Percentiles rank a stretch among this genome's conserved stretches.
Evolutionary conservation across 495 filamentous ascomycete species (phyloP).

Genomic region (Bacidia rubella): DNA sequence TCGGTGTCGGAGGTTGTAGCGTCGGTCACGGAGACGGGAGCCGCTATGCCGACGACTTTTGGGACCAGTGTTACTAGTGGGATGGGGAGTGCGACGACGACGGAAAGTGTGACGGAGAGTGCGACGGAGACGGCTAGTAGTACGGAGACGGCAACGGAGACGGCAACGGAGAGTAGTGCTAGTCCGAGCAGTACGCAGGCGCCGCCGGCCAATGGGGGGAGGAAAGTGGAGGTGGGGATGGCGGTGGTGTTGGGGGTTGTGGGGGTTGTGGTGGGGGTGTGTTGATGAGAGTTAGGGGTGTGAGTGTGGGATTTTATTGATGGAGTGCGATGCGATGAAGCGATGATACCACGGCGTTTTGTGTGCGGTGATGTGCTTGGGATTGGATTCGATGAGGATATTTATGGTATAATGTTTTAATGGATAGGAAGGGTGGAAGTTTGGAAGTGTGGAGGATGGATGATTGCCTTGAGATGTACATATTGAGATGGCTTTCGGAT

Average conservation of each 20-base stretch:
- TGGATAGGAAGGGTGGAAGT: not conserved
- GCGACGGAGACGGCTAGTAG: constrained; percentile 4
- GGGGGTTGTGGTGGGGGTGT: not conserved
- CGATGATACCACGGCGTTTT: not conserved
- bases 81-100: not conserved
- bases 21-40: not conserved
- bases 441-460: no score
- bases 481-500: no score
- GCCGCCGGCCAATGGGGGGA: not conserved
- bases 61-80: not conserved
- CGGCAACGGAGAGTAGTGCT: not conserved
- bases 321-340: not conserved
- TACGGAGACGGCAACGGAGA: constrained; percentile 1
- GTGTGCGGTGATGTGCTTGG: not conserved
- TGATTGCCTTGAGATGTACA: no score
- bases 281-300: not conserved
- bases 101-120: not conserved
- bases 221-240: not conserved
- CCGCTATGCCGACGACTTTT: not conserved
- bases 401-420: not conserved
- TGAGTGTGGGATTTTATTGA: not conserved
- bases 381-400: not conserved
- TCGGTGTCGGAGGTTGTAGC: not conserved
- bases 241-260: not conserved
- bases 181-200: constrained; percentile 11